Evolutionary conservation across 1,284 basidiomycete genomes (phyloP), one percentile per base, ranked within the genome.

Genomic region (Ganoderma lucidum): DNA sequence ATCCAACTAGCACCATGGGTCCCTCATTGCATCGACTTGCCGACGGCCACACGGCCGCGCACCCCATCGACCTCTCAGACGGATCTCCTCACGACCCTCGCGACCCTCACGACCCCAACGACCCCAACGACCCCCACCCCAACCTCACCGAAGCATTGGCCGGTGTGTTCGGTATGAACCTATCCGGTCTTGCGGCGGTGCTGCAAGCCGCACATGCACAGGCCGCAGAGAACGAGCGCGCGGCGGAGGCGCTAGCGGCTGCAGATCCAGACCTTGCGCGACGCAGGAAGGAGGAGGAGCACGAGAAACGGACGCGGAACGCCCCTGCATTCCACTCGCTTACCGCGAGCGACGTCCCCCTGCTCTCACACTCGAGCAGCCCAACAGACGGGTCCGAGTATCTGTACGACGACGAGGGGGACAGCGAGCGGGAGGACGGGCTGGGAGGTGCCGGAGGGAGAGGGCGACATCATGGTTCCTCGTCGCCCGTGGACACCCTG

Each of bases 251-350:
- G 66, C 79, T 83, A 68, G 80, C 83, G 23, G 82, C 82, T 23
- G 83, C 84, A 73, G 81, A 83, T 70, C 76, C 82, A 10, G 79
- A 82, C 62, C 81, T 82, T 65, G 80, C 80, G 51, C 78, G 78
- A 44, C 83, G 83, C 70, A 80, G 81, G n/a, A 80, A 82, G 70
- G 82, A 83, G 64, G 80, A 78, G 62, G 82, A 85, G 39, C 81
- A 85, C 63, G 83, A 83, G 73, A 84, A 83, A 76, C 86, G 87
- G 60, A 92, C 91, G 44, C 88, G 90, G 71, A 87, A 86, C 6
- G 89, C 90, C 0, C 91, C 92, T 64, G 88, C 91, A 3, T 93
- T 93, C 75, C 92, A 93, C 77, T 92, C 90, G 15, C 92, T 88
- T 12, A 87, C 87, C 44, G 84, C 83, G 64, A 86, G 88, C 73